Evolutionary conservation across 257 asterid genomes (phyloP), one percentile per base, ranked within the genome.

Genomic region (Fraxinus excelsior): DNA sequence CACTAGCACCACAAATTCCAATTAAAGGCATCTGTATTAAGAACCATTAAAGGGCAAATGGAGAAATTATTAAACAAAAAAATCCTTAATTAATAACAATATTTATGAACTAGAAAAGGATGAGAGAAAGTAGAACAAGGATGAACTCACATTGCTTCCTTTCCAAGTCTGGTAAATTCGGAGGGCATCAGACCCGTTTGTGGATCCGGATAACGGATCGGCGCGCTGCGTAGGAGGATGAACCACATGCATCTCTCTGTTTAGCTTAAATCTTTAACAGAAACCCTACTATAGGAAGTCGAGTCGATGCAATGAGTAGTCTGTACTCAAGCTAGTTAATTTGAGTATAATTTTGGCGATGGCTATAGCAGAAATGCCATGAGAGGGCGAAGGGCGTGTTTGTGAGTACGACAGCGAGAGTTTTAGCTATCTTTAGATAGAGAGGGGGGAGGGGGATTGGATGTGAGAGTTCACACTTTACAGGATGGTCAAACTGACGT

Each of bases 161-260:
- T 96, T 93, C 99, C 99, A 93, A 69, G 96, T 82, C 90, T 89
- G 96, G 84, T 89, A 96, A 89, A 91, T 83, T 80, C 84, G 88
- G 65, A 88, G 85, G 79, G 75, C 92, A 85, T 90, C 96, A 38
- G 94, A 85, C 68, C 79, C 89, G 51, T 83, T 80, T 0, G 86
- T 75, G 86, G 97, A 92, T 92, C 97, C 97, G 67, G 94, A 84
- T 72, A 87, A 79, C 75, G 89, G 92, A 91, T 91, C 96, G 62
- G 94, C 26, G 71, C 92, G 85, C 87, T 90, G 90, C 0, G 93
- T n/a, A 21, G 77, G 79, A 70, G 96, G 97, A 81, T 44, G 69
- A 65, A 71, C 80, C 80, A 72, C 70, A 79, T 19, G 35, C 40
- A 26, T 40, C 79, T 35, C 82, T 46, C 56, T 46, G n/a, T 46